Evolutionary conservation across 2,329 filamentous ascomycete genomes (phyloP), one percentile per base, ranked within the genome.

Genomic region (Nothophoma quercina): DNA sequence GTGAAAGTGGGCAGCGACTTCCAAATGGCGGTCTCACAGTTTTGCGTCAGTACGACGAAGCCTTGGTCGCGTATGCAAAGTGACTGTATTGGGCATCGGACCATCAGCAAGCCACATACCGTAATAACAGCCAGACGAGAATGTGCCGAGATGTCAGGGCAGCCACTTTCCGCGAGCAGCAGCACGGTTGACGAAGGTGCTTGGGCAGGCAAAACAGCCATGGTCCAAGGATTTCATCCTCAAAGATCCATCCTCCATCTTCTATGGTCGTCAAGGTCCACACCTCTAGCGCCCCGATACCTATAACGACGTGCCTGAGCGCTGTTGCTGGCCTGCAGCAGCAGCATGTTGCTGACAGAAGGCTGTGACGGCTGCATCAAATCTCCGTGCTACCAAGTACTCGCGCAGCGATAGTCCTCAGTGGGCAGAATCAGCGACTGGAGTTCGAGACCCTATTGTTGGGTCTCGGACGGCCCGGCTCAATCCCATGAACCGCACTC

Each of bases 1-100:
- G 23, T 26, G 38, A 42, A 35, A 29, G 41, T 22, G 23, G 35
- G 29, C 28, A 18, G 26, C 41, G 36, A 23, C 41, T 46, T 40
- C 32, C 30, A 35, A 35, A 38, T 34, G 22, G 32, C 30, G 44
- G 19, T 25, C 40, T 55, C 36, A 12, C 34, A 51, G 47, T 55
- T 45, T 52, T 48, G 12, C 22, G 19, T 45, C 18, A 15, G 41
- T 38, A 22, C 32, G 10, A 47, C 43, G 22, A 38, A 21, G 21
- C 38, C 26, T 33, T 32, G n/a, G 16, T 25, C 12, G 38, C 30
- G 22, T 33, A 29, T 42, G 42, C 19, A 36, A 26, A 38, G 4
- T 21, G 12, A 9, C n/a, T 18, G 8, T 25, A 5, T 38, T 12
- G 13, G 36, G 8, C n/a, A 41, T 7, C 19, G 9, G 13, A 26